A percentile compares a stretch with the other conserved stretches of the same genome.
Conservation (phyloP, 2,329 filamentous ascomycete genomes). For the Beauveria sp. region DNA sequence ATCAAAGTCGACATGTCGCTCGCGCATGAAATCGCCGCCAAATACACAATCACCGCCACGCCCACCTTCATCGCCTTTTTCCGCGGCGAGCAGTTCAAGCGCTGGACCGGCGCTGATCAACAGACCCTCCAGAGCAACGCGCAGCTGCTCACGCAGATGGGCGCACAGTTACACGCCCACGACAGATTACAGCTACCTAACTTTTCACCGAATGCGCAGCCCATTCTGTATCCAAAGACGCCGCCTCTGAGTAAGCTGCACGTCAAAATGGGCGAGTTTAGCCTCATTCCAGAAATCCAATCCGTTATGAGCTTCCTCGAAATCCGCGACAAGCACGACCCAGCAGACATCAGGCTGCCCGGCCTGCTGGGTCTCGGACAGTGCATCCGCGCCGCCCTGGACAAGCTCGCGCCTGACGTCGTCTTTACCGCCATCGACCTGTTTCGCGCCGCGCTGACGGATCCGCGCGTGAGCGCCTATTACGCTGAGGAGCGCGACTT, state of each 20-base stretch:
- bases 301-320: conserved; percentile 66
- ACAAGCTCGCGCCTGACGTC: conserved; percentile 50
- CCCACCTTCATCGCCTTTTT: conserved; percentile 87
- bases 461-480: conserved; percentile 71
- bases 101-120: conserved; percentile 73
- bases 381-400: conserved; percentile 50
- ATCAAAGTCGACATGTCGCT: conserved; percentile 76
- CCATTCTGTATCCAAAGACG: conserved; percentile 67
- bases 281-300: conserved; percentile 49
- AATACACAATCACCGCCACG: conserved; percentile 65
- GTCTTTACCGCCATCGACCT: conserved; percentile 84
- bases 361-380: conserved; percentile 57
- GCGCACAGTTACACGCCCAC: conserved; percentile 70
- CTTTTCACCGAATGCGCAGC: conserved; percentile 56
- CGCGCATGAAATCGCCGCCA: conserved; percentile 54
- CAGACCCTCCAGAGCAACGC: conserved; percentile 63
- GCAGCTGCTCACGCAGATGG: conserved; percentile 65
- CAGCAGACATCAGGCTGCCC: conserved; percentile 60
- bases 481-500: conserved; percentile 70
- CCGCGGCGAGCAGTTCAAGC: conserved; percentile 64
- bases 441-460: conserved; percentile 67
- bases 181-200: conserved; percentile 61
- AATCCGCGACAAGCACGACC: conserved; percentile 40
- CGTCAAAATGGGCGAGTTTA: conserved; percentile 60
- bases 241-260: conserved; percentile 78